These are phyloP conservation scores for Omphalotus olearius DNA, from an alignment of 1,284 basidiomycete species.

Conservation along the genomic window DNA sequence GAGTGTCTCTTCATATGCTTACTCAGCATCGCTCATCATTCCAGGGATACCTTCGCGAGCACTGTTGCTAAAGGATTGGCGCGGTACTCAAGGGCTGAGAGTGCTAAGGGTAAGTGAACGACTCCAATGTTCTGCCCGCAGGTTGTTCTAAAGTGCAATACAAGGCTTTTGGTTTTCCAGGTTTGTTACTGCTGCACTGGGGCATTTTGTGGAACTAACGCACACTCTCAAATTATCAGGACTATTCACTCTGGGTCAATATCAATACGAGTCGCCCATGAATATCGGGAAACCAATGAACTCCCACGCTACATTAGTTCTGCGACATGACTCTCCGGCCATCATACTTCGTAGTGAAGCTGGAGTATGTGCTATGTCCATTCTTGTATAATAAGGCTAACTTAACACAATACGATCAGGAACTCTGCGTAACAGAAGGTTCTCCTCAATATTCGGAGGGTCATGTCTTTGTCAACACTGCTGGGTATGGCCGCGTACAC, in stretches of 20 bases:
- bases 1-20: not conserved
- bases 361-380: not conserved
- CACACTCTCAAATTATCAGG: not conserved
- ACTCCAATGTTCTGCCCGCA: not conserved
- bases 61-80: slow-evolving; percentile 1
- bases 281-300: not conserved
- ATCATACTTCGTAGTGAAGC: slow-evolving; percentile 7
- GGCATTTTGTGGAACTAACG: too few species aligned
- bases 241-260: not conserved
- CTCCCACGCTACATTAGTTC: not conserved
- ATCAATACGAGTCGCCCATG: not conserved
- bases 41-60: slow-evolving; percentile 3
- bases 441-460: not conserved
- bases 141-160: not conserved
- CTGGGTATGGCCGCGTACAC: not conserved
- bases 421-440: slow-evolving; percentile 6
- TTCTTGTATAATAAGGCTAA: not conserved
- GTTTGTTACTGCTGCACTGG: not conserved
- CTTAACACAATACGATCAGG: not conserved
- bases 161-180: slow-evolving; percentile 7
- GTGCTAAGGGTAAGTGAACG: not conserved
- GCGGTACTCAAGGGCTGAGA: not conserved
- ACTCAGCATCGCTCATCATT: not conserved
- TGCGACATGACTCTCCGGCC: not conserved
- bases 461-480: too few species aligned